phyloP scores from a whole-genome alignment of 495 filamentous ascomycete species.

The Cryomyces antarcticus region DNA sequence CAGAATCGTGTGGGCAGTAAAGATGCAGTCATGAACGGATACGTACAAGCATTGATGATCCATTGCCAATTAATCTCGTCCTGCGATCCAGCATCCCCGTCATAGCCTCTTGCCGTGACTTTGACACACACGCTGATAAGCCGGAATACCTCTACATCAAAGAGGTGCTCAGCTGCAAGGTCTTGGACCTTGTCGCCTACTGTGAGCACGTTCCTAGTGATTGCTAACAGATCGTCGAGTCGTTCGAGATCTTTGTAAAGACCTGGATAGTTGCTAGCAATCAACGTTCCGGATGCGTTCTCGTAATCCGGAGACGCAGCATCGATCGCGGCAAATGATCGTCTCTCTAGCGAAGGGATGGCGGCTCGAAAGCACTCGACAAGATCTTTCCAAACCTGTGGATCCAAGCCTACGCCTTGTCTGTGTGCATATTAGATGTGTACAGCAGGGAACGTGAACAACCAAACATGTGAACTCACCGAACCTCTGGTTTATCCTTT shows the following conservation, averaged over 20 bases:
- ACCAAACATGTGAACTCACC: too few relatives aligned
- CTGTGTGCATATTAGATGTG: background rate
- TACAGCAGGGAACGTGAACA: too few relatives aligned
- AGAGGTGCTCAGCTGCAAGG: conserved; percentile 53
- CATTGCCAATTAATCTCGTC: conserved; percentile 52
- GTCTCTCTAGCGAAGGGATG: conserved; percentile 16
- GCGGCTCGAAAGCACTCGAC: conserved; percentile 14
- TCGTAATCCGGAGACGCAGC: conserved; percentile 18
- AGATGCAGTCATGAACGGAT: too few relatives aligned
- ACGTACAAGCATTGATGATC: conserved; percentile 28
- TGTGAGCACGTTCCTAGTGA: conserved; percentile 67
- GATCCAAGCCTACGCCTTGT: conserved; percentile 11
- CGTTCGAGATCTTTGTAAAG: conserved; percentile 67
- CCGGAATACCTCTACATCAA: conserved; percentile 68
- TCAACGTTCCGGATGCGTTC: conserved; percentile 27
- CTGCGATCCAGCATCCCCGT: conserved; percentile 48
- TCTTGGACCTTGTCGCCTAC: conserved; percentile 70
- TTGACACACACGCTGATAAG: conserved; percentile 67
- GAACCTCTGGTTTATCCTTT: too few relatives aligned
- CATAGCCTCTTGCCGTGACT: conserved; percentile 76
- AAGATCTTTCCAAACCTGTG: conserved; percentile 17
- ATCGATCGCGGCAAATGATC: conserved; percentile 17
- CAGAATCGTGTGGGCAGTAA: too few relatives aligned
- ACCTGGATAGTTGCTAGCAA: conserved; percentile 52
- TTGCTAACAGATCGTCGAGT: conserved; percentile 65